Percentiles rank a stretch among this genome's conserved stretches.
phyloP scores from a whole-genome alignment of 148 eudicot species.

The Persicaria maculosa region DNA sequence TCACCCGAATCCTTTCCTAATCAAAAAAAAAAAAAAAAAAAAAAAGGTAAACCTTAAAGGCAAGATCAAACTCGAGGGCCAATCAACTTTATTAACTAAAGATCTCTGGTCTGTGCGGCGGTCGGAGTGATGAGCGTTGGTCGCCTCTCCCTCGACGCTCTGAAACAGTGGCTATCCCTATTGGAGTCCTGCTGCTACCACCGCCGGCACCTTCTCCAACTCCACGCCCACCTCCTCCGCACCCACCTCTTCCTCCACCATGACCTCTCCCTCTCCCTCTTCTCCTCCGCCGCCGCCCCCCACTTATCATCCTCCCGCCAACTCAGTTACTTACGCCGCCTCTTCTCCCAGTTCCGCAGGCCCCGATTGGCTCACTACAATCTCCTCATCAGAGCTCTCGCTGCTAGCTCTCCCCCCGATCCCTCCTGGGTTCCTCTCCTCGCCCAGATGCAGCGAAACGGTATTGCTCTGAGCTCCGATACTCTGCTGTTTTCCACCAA shows the following conservation, averaged over 20 bases:
- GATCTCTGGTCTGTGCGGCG: no score
- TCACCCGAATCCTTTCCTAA: no score
- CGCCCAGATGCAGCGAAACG: slow-evolving; percentile 4
- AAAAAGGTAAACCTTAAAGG: no score
- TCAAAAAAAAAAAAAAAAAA: no score
- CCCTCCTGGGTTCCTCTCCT: background rate
- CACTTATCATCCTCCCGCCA: background rate
- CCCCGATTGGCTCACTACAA: slow-evolving; percentile 8
- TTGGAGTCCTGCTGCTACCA: slow-evolving; percentile 23
- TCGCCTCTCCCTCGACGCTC: background rate
- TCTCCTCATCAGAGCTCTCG: slow-evolving; percentile 1
- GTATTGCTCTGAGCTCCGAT: slow-evolving; percentile 25
- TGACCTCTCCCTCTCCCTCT: slow-evolving; percentile 32
- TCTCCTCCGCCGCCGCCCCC: slow-evolving; percentile 17
- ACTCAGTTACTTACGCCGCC: background rate
- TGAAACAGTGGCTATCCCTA: slow-evolving; percentile 8
- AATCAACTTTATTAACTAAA: no score
- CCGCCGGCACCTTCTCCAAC: slow-evolving; percentile 35
- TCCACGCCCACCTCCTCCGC: slow-evolving; percentile 51
- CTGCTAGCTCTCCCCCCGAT: background rate
- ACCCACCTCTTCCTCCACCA: slow-evolving; percentile 23
- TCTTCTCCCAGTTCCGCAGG: background rate
- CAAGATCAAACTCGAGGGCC: no score
- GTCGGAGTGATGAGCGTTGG: no score
- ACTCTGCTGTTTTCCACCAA: slow-evolving; percentile 32